Conservation (phyloP, 2,329 filamentous ascomycete genomes). For the Curvularia sp. region DNA sequence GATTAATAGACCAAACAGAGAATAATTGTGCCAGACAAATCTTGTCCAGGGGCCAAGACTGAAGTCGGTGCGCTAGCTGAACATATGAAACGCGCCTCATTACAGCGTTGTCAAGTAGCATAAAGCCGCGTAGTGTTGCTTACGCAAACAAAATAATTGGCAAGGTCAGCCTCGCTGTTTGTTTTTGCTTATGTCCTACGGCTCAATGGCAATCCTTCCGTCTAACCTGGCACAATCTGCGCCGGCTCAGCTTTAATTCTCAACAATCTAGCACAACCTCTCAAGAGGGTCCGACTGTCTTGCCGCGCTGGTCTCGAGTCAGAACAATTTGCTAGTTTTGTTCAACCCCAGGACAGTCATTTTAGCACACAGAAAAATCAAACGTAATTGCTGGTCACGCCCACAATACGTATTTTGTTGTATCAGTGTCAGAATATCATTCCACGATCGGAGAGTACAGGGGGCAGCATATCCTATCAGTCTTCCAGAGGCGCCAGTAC, state of each 20-base stretch:
- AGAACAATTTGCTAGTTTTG: not conserved
- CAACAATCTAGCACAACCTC: not conserved
- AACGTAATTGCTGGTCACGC: not conserved
- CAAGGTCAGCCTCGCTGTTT: not conserved
- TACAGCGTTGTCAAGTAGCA: not conserved
- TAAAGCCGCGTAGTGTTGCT: not conserved
- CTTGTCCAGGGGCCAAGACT: not conserved
- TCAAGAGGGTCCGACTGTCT: not conserved
- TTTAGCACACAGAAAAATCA: not conserved
- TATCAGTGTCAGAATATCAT: too few relatives aligned
- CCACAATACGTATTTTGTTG: not conserved
- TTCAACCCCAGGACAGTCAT: not conserved
- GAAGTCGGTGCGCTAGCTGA: not conserved
- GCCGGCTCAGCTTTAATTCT: not conserved
- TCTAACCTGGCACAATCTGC: not conserved
- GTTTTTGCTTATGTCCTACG: not conserved
- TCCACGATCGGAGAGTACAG: too few relatives aligned
- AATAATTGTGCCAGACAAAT: not conserved
- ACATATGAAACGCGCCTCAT: not conserved
- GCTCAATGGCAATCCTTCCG: not conserved
- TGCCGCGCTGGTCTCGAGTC: not conserved
- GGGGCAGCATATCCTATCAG: too few relatives aligned
- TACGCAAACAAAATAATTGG: not conserved
- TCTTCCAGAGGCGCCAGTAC: too few relatives aligned
- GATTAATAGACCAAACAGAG: not conserved